Conservation (phyloP, 306 rosid genomes). For the Biancaea sappan region DNA sequence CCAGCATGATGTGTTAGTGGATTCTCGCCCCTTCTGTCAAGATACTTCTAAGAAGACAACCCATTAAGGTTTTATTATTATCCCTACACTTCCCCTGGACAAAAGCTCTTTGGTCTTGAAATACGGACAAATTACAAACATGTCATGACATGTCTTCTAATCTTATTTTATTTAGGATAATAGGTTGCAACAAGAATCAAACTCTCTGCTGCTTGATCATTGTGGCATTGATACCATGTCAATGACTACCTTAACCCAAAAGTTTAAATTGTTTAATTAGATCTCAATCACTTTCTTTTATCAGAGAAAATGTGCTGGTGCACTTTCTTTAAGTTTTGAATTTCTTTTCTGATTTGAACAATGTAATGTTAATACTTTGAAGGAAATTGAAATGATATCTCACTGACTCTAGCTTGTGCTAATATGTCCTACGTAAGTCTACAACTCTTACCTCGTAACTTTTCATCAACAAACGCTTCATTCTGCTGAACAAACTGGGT, state of each 20-base stretch:
- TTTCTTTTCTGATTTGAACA: neutral
- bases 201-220: neutral
- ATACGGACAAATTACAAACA: neutral
- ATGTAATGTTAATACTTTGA: too few species aligned
- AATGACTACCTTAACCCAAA: neutral
- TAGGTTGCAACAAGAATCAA: neutral
- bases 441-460: too few species aligned
- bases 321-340: neutral
- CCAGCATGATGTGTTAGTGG: neutral
- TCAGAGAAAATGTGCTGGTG: neutral
- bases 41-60: neutral
- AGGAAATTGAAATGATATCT: too few species aligned
- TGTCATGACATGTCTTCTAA: neutral
- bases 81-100: neutral
- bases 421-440: too few species aligned
- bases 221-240: neutral
- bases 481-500: too few species aligned
- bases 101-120: neutral
- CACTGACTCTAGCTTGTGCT: too few species aligned
- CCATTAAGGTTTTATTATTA: neutral
- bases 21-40: neutral
- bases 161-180: neutral
- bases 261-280: neutral
- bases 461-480: too few species aligned
- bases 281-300: neutral